Base-by-base conservation (phyloP, 768 basidiomycete genomes). In the Termitomyces sp. region DNA sequence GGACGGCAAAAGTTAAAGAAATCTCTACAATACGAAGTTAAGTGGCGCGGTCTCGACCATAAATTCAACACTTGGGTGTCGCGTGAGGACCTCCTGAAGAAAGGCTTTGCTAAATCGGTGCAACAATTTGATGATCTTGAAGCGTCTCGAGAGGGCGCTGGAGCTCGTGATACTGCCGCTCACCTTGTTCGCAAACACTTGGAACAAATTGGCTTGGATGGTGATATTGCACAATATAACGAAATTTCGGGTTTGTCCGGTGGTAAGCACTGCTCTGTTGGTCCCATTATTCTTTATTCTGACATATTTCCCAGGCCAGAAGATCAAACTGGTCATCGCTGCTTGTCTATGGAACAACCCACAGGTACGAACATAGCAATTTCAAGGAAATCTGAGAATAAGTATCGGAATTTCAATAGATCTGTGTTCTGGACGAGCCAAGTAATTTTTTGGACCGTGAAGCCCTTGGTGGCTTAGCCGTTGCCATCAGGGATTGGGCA, bases 361-460 rank as follows among this genome's bases (percentile, higher is more conserved):
- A 16, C 92, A 96, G 79, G 86, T 91, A 67, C 58, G 74, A 68
- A 48, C 29, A 42, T 58, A 34, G 34, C 6, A 18, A 18, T 44
- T 14, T 31, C 27, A 41, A 5, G 26, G 14, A 24, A 46, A 24
- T 16, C 20, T 12, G 27, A 31, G n/a, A 44, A 14, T 34, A 42
- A 34, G 9, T 5, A 48, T 14, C 16, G 20, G n/a, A 24, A 22
- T 13, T 20, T 24, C 10, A 4, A 20, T 61, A 83, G 82, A 86
- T 88, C 63, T 89, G 88, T 67, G 75, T 90, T 14, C 80, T 93
- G 34, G 92, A 94, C 69, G 92, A 94, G 71, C 93, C 93, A 36
- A 96, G 92, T 69, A 98, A 98, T 75, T 98, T 98, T 81, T 82
- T 98, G 77, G 94, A 97, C 71, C 87, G 95, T 62, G 95, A 98